Evolutionary conservation across 1,139 yeast species (phyloP), one percentile per base, ranked within the genome.

Genomic region (Yamadazyma atmosphaerica): DNA sequence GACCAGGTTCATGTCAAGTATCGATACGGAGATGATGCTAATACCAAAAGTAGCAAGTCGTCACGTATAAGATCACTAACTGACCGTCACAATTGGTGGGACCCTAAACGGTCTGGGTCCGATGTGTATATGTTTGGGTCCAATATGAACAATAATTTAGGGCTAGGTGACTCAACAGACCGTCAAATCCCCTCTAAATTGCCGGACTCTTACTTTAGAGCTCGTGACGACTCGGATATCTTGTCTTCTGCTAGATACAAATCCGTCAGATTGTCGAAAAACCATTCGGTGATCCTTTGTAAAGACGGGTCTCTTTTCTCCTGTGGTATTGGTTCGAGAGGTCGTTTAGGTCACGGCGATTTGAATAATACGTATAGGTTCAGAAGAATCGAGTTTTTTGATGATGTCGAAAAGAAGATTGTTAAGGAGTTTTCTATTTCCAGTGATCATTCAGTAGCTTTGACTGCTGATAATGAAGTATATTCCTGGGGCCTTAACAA

Each of bases 401-500:
- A 43, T 16, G 41, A 37, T 4, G 39, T 38, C 24, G 16, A n/a
- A 4, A 52, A 58, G 9, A 58, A 61, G 19, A 51, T 54, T 3
- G 66, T 83, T 1, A 47, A 53, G 7, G 64, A 64, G 19, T 50
- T 81, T 1, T 77, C 79, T 0, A 58, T 81, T 2, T 82, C 89
- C 29, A 77, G 79, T 46, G 85, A 84, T 50, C 96, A 87, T 55
- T 68, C 88, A 0, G 53, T 87, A 19, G 73, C 57, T 0, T 53
- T 86, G 17, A 75, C 85, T 1, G 51, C 63, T 1, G 53, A 61
- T 9, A 81, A 82, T 28, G 72, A 71, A 14, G 65, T 87, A 2
- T 85, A 70, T 47, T 62, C 90, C 0, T 89, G 96, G 95, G 97
- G 97, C 0, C 67, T 80, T 43, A 87, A 87, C 52, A 67, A 70